Evolutionary conservation across 306 rosid species (phyloP), one percentile per base, ranked within the genome.

Genomic region (Hippophae tibetana): DNA sequence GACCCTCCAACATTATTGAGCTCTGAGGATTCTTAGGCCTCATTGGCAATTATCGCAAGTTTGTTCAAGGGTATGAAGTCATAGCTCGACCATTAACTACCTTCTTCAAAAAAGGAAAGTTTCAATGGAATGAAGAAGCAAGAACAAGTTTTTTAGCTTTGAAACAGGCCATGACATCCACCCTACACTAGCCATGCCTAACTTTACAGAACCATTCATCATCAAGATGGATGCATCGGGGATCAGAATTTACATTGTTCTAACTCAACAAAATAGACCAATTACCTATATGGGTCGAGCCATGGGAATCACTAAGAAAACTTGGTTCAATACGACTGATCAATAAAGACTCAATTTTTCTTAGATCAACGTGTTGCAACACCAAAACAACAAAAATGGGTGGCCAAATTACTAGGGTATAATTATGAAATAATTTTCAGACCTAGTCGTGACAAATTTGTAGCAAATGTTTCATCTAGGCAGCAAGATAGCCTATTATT

Each of bases 261-360:
- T 67, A 0, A 23, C 43, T 0, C 60, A 67, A 58, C 42, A 54
- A 23, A 2, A 5, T 3, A 5, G 0, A 1, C 56, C 31, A 1
- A 68, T 68, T 9, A 18, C 55, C 0, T 52, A 2, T 31, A 3
- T 52, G 0, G 59, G 60, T 8, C 18, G 12, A 12, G 27, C 5
- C 0, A 1, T 53, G 3, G 12, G 14, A 0, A 2, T 26, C 2
- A 4, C 13, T 5, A 5, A 13, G 12, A 1, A 11, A 6, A 0
- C n/a, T 1, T 1, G 12, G 10, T n/a, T n/a, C 43, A 0, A 6
- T 66, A 0, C 43, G 40, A 0, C 5, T 0, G 38, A 57, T 11
- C 63, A 58, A 13, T 7, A 13, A 0, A 46, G 52, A 6, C 13
- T 66, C 3, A 9, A 0, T 6, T 13, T 5, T 2, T 64, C 1